Evolutionary conservation across 129 eudicot species (phyloP).

Genomic region (Dittrichia graveolens): DNA sequence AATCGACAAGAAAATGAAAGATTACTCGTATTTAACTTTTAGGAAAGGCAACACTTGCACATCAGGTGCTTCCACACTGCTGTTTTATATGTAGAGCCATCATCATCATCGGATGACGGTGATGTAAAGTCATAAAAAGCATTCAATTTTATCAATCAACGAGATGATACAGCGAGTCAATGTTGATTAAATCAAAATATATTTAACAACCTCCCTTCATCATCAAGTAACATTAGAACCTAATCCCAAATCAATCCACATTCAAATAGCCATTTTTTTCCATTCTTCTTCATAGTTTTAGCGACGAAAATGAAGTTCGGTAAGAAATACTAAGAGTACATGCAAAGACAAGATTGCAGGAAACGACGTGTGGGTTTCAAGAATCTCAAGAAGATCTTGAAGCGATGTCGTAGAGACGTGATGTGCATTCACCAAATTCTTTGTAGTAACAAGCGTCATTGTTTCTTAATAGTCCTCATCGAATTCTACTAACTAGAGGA

Average conservation of each 20-base stretch:
- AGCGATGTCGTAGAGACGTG: constrained; percentile 30
- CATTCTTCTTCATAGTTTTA: neutral
- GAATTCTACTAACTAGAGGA: neutral
- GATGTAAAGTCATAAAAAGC: neutral
- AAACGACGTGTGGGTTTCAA: constrained; percentile 36
- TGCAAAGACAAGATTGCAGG: constrained; percentile 38
- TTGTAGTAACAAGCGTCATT: constrained; percentile 1
- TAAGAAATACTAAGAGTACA: constrained; percentile 37
- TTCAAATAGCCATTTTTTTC: neutral
- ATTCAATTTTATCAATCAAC: neutral
- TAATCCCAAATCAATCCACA: constrained; percentile 6
- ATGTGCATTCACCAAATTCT: neutral
- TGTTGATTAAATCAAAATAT: neutral
- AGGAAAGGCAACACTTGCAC: too few relatives aligned
- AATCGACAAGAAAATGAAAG: too few relatives aligned
- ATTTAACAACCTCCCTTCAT: neutral
- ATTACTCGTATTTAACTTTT: too few relatives aligned
- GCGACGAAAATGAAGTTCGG: constrained; percentile 32
- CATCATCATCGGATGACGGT: neutral
- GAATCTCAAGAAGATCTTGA: constrained; percentile 40
- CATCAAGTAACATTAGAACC: neutral
- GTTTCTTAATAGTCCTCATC: neutral
- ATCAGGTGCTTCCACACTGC: neutral
- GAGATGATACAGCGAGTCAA: neutral
- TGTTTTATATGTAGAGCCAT: neutral